A percentile compares a stretch with the other conserved stretches of the same genome.
These are phyloP conservation scores for Komagataea norvegica DNA, from an alignment of 1,139 yeast species.

Conservation along the genomic window DNA sequence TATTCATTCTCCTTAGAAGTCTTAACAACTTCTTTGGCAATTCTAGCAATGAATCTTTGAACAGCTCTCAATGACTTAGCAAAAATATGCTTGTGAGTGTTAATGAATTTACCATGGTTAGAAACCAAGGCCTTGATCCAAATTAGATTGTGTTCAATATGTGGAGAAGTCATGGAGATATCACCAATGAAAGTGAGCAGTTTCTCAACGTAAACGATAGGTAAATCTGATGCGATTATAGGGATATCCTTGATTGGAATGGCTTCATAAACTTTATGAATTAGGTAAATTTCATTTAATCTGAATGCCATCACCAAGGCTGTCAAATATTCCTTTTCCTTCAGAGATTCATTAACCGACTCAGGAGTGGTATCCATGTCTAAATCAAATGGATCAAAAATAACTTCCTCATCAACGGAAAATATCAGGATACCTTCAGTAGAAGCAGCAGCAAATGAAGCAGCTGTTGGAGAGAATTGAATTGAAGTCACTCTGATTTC, in stretches of 20 bases:
- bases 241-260: conserved; percentile 73
- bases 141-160: conserved; percentile 73
- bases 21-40: conserved; percentile 67
- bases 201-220: conserved; percentile 68
- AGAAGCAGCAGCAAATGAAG: conserved; percentile 91
- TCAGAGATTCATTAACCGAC: conserved; percentile 56
- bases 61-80: conserved; percentile 64
- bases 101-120: conserved; percentile 74
- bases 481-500: conserved; percentile 75
- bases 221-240: conserved; percentile 62
- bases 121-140: conserved; percentile 74
- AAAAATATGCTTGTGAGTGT: conserved; percentile 58
- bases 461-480: conserved; percentile 84
- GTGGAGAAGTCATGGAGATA: conserved; percentile 69
- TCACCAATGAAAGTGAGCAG: conserved; percentile 69
- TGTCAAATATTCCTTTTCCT: conserved; percentile 66
- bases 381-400: conserved; percentile 92
- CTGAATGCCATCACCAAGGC: conserved; percentile 94
- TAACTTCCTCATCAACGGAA: conserved; percentile 68
- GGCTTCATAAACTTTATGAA: conserved; percentile 68
- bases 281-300: conserved; percentile 72
- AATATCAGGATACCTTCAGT: conserved; percentile 89
- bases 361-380: conserved; percentile 91
- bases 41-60: conserved; percentile 68
- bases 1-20: conserved; percentile 54